Percentiles rank a stretch among this genome's conserved stretches.
These are phyloP conservation scores for Pugionium dolabratum DNA, from an alignment of 345 rosid genomes.

Conservation along the genomic window DNA sequence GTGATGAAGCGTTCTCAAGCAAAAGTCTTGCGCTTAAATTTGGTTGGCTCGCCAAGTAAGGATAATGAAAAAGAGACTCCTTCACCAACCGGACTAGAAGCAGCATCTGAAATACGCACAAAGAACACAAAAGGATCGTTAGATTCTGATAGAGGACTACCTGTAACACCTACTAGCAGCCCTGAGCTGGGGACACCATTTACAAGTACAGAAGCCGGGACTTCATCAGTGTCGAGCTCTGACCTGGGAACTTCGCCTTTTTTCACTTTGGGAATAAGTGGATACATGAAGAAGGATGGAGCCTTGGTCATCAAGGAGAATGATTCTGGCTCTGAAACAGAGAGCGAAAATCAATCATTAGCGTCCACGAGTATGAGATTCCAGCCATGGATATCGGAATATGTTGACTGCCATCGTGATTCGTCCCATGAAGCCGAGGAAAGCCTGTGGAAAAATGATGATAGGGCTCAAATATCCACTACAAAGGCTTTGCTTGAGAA, in stretches of 20 bases:
- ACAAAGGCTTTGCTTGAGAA: constrained; percentile 62
- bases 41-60: constrained; percentile 69
- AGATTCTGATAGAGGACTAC: constrained; percentile 65
- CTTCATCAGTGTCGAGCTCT: constrained; percentile 93
- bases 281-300: constrained; percentile 68
- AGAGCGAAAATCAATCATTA: constrained; percentile 68
- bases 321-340: constrained; percentile 78
- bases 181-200: constrained; percentile 98
- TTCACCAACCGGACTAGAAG: constrained; percentile 50
- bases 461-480: constrained; percentile 50
- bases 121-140: constrained; percentile 49
- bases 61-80: constrained; percentile 49
- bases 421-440: constrained; percentile 55
- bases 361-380: constrained; percentile 81
- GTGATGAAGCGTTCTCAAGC: constrained; percentile 92
- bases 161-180: constrained; percentile 88
- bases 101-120: constrained; percentile 47
- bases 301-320: constrained; percentile 57
- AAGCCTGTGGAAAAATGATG: constrained; percentile 49
- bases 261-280: constrained; percentile 56
- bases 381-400: constrained; percentile 85
- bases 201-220: constrained; percentile 90
- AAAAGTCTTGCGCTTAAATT: constrained; percentile 89
- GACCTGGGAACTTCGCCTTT: constrained; percentile 95
- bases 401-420: constrained; percentile 52